Percentiles rank a stretch among this genome's conserved stretches.
Conservation (phyloP, 306 rosid species). For the Vicia villosa region DNA sequence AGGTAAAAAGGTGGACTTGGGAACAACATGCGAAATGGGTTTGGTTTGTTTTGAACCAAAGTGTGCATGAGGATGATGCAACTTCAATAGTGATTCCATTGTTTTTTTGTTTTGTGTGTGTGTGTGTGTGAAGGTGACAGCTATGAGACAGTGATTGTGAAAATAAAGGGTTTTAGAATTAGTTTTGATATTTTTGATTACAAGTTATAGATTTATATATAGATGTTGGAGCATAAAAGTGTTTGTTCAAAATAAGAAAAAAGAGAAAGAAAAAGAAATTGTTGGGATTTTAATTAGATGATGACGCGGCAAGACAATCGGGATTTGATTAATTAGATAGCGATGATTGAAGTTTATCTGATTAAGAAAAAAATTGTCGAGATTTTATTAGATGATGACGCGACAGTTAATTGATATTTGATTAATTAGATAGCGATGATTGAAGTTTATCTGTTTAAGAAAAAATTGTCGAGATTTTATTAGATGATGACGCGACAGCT, state of each 20-base stretch:
- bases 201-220: too few species aligned
- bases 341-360: too few species aligned
- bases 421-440: too few species aligned
- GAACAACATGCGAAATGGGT: background rate
- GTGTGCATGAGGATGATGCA: background rate
- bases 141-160: background rate
- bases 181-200: too few species aligned
- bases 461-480: too few species aligned
- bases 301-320: background rate
- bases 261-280: background rate
- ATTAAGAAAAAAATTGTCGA: too few species aligned
- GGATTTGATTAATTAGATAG: too few species aligned
- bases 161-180: background rate
- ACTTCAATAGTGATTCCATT: background rate
- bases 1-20: background rate
- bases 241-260: background rate
- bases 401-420: too few species aligned
- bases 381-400: too few species aligned
- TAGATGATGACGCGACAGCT: too few species aligned
- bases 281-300: background rate
- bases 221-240: too few species aligned
- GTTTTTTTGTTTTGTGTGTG: background rate
- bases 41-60: background rate
- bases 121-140: background rate
- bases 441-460: too few species aligned